Evolutionary conservation across 169 alveolate genomes (phyloP).

Genomic region (Theileria luwenshuni): DNA sequence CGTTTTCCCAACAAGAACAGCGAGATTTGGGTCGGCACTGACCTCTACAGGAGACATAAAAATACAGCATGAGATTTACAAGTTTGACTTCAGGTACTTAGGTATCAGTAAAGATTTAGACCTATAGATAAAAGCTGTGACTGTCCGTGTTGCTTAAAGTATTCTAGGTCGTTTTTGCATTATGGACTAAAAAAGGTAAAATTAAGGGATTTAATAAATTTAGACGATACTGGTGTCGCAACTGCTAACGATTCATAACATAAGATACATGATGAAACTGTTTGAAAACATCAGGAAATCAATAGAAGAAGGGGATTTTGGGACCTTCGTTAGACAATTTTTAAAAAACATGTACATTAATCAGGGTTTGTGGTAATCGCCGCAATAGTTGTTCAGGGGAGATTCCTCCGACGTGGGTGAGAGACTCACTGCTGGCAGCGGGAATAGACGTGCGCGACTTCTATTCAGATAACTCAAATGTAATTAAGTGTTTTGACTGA

Average conservation of each 20-base stretch:
- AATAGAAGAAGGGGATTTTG: conserved; percentile 24
- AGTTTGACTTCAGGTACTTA: conserved; percentile 71
- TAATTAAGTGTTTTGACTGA: conserved; percentile 2
- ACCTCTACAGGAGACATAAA: conserved; percentile 52
- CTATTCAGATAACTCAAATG: conserved; percentile 11
- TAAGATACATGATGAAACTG: conserved; percentile 84
- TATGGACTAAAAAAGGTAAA: conserved; percentile 26
- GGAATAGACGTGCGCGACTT: conserved; percentile 30
- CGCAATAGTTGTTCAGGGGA: conserved; percentile 16
- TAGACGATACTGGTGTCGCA: conserved; percentile 84
- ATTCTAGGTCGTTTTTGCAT: conserved; percentile 76
- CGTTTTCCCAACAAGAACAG: conserved; percentile 98
- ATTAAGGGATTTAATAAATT: conserved; percentile 34
- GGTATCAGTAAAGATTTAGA: conserved; percentile 50
- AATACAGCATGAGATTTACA: conserved; percentile 17
- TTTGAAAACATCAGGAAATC: conserved; percentile 55
- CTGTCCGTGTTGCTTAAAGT: conserved; percentile 91
- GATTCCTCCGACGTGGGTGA: conserved; percentile 33
- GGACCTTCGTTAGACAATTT: conserved; percentile 20
- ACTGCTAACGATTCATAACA: conserved; percentile 90
- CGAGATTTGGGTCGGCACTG: conserved; percentile 96
- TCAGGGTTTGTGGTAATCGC: conserved; percentile 10
- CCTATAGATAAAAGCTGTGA: conserved; percentile 90
- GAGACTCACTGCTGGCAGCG: conserved; percentile 39
- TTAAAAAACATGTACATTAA: conserved; percentile 23